Conservation (phyloP, 345 rosid species). For the Toxicodendron radicans region DNA sequence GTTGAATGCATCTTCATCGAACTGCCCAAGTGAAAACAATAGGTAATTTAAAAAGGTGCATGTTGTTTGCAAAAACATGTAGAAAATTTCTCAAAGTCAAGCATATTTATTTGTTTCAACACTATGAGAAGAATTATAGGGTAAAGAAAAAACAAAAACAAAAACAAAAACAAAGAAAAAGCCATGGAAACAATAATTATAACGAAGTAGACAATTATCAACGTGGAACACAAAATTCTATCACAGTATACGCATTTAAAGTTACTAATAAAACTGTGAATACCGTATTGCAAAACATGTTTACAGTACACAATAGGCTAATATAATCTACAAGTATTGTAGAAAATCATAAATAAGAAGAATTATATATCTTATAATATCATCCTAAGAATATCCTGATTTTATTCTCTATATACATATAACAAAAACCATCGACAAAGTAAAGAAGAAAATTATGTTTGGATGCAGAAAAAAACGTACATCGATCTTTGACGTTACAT, state of each 20-base stretch:
- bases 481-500: too few relatives aligned
- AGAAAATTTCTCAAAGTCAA: neutral
- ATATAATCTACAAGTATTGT: too few relatives aligned
- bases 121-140: neutral
- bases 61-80: neutral
- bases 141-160: neutral
- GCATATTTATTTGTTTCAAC: neutral
- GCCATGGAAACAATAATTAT: neutral
- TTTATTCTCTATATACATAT: too few relatives aligned
- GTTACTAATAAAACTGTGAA: neutral
- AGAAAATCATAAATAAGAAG: too few relatives aligned
- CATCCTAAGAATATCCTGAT: too few relatives aligned
- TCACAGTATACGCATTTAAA: neutral
- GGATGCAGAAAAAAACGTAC: neutral
- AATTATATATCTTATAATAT: too few relatives aligned
- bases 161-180: neutral
- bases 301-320: too few relatives aligned
- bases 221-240: neutral
- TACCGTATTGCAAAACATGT: too few relatives aligned
- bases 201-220: neutral
- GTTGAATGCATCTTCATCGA: slow-evolving; percentile 6
- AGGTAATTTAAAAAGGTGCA: neutral
- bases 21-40: neutral
- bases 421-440: too few relatives aligned
- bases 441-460: neutral